Percentiles rank a stretch among this genome's conserved stretches.
Conservation (phyloP, 2,329 filamentous ascomycete species). For the Colletotrichum orchidophilum region DNA sequence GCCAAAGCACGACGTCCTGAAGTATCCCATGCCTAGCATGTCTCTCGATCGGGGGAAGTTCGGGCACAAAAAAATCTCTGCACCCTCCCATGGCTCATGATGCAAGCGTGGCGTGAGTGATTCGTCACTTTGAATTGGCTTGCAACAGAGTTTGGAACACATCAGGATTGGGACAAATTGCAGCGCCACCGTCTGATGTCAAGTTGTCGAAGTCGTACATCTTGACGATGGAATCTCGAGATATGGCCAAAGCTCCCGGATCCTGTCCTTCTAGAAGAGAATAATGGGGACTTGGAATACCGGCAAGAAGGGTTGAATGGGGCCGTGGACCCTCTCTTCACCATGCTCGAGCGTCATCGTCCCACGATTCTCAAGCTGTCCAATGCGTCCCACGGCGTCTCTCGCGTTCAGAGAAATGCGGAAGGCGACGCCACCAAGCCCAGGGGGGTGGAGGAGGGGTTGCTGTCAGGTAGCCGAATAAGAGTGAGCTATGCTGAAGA, state of each 20-base stretch:
- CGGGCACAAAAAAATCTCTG: conserved; percentile 26
- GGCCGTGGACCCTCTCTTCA: conserved; percentile 33
- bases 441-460: not conserved
- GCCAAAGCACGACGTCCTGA: conserved; percentile 8
- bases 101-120: conserved; percentile 33
- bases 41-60: conserved; percentile 28
- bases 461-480: conserved; percentile 4
- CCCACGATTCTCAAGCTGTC: conserved; percentile 29
- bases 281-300: conserved; percentile 35
- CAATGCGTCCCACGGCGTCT: conserved; percentile 20
- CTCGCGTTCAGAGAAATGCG: conserved; percentile 29
- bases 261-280: conserved; percentile 34
- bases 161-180: not conserved
- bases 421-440: conserved; percentile 20
- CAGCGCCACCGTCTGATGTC: conserved; percentile 27
- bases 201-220: not conserved
- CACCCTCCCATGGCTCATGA: conserved; percentile 27
- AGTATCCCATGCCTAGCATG: conserved; percentile 9
- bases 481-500: conserved; percentile 23
- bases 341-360: conserved; percentile 33
- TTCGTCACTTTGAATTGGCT: conserved; percentile 19
- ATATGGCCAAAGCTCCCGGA: conserved; percentile 34
- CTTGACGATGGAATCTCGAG: conserved; percentile 15
- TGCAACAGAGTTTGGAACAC: conserved; percentile 9
- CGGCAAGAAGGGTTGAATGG: conserved; percentile 35